Conservation (phyloP, 441 rosid species). For the Euphorbia schlechtendalii region DNA sequence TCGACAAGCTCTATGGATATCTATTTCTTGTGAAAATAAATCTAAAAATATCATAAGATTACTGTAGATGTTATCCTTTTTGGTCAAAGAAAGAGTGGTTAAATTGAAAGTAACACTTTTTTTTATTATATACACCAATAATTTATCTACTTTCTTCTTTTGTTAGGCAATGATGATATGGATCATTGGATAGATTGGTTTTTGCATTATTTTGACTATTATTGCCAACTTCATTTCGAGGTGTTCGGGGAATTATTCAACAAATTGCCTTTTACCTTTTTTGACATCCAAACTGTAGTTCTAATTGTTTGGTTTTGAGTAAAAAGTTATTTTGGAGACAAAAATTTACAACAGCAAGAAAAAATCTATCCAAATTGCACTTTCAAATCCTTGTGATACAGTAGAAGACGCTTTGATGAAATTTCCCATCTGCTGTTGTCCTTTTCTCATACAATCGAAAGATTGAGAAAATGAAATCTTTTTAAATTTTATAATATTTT, state of each 20-base stretch:
- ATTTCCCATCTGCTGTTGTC: not conserved
- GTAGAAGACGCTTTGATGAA: not conserved
- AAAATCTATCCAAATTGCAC: too few species aligned
- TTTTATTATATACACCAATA: not conserved
- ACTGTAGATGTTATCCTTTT: not conserved
- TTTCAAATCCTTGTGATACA: too few species aligned
- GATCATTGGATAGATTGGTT: not conserved
- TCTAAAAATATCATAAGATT: not conserved
- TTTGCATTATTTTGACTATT: constrained; percentile 1
- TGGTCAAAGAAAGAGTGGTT: not conserved
- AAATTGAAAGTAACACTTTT: constrained; percentile 9
- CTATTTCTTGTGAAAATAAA: not conserved
- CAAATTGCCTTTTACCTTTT: too few species aligned
- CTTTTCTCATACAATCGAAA: not conserved
- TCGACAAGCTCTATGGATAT: not conserved
- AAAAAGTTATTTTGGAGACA: too few species aligned
- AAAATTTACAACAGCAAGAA: too few species aligned
- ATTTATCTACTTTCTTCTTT: not conserved
- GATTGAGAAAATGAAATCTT: not conserved
- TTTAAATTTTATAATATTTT: not conserved
- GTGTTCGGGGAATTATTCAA: too few species aligned
- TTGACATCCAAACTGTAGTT: too few species aligned
- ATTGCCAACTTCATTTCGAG: constrained; percentile 19
- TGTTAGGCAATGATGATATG: constrained; percentile 10
- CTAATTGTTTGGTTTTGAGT: too few species aligned